These are phyloP conservation scores for Grigorovia humatica DNA, from an alignment of 805 yeast species.

Conservation along the genomic window DNA sequence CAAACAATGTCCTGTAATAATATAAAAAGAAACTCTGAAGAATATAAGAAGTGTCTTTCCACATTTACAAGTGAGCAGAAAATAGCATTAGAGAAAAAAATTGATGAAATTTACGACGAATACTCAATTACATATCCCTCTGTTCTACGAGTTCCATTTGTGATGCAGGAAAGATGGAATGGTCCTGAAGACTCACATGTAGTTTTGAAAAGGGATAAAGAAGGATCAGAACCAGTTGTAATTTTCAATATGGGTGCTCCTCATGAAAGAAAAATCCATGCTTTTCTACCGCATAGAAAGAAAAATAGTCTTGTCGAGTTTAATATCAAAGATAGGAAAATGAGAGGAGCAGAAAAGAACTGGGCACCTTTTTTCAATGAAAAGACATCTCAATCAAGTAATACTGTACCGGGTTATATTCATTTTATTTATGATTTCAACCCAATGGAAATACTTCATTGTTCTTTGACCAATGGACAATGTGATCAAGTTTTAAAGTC, in stretches of 20 bases:
- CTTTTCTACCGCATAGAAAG: conserved; percentile 11
- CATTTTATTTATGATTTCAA: conserved; percentile 12
- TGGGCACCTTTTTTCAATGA: conserved; percentile 12
- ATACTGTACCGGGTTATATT: conserved; percentile 16
- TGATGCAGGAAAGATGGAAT: conserved; percentile 4
- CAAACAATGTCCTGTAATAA: conserved; percentile 18
- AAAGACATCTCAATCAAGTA: not conserved
- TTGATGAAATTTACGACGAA: conserved; percentile 4
- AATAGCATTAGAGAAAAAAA: conserved; percentile 9
- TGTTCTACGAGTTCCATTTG: conserved; percentile 5
- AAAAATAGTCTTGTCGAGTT: conserved; percentile 5
- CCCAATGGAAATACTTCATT: conserved; percentile 14
- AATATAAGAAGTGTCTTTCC: conserved; percentile 13
- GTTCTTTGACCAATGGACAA: conserved; percentile 13
- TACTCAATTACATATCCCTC: conserved; percentile 10
- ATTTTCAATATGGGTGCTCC: conserved; percentile 8
- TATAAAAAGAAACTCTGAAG: conserved; percentile 6
- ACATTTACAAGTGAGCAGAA: conserved; percentile 6
- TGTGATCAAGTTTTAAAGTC: conserved; percentile 11
- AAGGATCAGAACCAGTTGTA: conserved; percentile 10
- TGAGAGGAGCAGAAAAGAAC: conserved; percentile 6
- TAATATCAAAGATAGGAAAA: conserved; percentile 2
- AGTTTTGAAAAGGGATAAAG: conserved; percentile 4
- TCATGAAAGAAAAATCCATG: conserved; percentile 7
- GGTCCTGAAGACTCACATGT: conserved; percentile 12